Conservation (phyloP, 2,329 filamentous ascomycete species). For the Diplodia mutila region DNA sequence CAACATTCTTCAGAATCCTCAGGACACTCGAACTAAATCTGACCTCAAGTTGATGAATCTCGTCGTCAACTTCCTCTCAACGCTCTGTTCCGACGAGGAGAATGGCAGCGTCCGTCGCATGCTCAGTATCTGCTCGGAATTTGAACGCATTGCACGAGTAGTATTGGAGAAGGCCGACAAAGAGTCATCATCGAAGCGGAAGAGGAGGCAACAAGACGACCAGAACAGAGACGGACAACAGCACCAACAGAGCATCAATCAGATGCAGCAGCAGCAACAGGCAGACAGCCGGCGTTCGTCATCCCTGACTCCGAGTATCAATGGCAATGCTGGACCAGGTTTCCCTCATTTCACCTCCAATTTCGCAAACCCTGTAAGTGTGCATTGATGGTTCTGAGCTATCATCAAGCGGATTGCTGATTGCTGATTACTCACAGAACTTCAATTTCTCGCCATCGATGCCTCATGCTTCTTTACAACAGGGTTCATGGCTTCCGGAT, state of each 20-base stretch:
- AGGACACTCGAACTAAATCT: slow-evolving; percentile 83
- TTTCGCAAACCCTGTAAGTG: slow-evolving; percentile 19
- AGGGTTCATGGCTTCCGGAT: slow-evolving; percentile 24
- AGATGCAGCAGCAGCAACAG: slow-evolving; percentile 38
- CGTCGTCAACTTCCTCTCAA: slow-evolving; percentile 89
- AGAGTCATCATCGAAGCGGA: slow-evolving; percentile 77
- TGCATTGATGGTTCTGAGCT: too few species aligned
- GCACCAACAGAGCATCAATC: slow-evolving; percentile 30
- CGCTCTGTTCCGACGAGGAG: slow-evolving; percentile 84
- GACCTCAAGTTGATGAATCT: slow-evolving; percentile 90
- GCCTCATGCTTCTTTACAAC: slow-evolving; percentile 42
- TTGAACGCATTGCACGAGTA: slow-evolving; percentile 88
- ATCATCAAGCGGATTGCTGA: not conserved
- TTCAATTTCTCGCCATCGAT: slow-evolving; percentile 47
- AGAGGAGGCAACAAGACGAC: slow-evolving; percentile 74
- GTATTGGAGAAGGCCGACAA: slow-evolving; percentile 91
- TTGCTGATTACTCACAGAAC: slow-evolving; percentile 29
- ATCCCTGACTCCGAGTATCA: not conserved
- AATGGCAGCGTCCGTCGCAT: slow-evolving; percentile 92
- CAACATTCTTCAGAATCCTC: slow-evolving; percentile 93
- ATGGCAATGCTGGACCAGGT: not conserved
- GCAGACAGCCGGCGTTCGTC: slow-evolving; percentile 31
- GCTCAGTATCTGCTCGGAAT: slow-evolving; percentile 92
- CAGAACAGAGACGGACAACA: slow-evolving; percentile 37
- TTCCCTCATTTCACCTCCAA: slow-evolving; percentile 10